Evolutionary conservation across 306 rosid genomes (phyloP), one percentile per base, ranked within the genome.

Genomic region (Glycine tomentella): DNA sequence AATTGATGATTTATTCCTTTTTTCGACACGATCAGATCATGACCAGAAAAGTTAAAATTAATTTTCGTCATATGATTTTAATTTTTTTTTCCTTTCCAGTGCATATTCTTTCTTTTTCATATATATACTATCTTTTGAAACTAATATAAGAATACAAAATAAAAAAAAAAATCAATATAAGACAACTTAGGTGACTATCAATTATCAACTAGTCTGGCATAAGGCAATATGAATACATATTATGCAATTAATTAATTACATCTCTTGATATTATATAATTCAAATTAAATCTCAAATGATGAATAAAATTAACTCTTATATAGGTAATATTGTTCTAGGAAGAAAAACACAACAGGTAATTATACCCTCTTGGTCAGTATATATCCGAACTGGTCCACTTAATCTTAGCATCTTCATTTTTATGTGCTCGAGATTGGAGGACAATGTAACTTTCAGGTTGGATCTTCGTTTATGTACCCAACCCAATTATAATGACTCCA

Each of bases 161-260:
- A 7, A 10, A 25, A 25, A 25, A n/a, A n/a, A 25, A 25, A 25
- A 25, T 25, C 31, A 25, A 25, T 9, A 20, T 58, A 57, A 8
- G 42, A 9, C 15, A 8, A 42, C 46, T 58, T 8, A 0, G 42
- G 13, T 40, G 50, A 38, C 50, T 38, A 11, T 33, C 8, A 5
- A 34, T 38, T 7, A 65, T 65, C 31, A 38, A 14, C 50, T 50
- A 65, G 50, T 65, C 50, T 65, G 71, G 71, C 71, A 65, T 38
- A 3, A 38, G 49, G 20, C 46, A 9, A 59, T 58, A 58, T 58
- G 5, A 0, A 58, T 58, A 20, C 10, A 49, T 49, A 49, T 44
- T 49, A 2, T 56, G 17, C 44, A 4, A 40, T 7, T 8, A n/a
- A n/a, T n/a, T n/a, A 25, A 25, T 25, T 25, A 38, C 2, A 20